These are phyloP conservation scores for Scutellaria minor DNA, from an alignment of 257 asterid species.

Conservation along the genomic window DNA sequence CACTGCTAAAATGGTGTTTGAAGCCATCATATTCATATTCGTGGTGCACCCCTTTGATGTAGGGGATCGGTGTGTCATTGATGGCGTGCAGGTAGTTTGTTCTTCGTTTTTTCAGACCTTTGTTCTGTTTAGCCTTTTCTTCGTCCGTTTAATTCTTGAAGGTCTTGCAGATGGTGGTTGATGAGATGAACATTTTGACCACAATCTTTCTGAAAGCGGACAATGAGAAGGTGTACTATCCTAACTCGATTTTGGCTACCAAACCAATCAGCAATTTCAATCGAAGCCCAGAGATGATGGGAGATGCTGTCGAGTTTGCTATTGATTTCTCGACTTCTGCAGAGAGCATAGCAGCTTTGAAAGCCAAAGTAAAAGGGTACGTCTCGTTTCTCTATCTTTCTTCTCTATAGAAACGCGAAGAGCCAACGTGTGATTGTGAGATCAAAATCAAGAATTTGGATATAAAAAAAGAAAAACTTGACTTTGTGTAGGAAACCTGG, in stretches of 20 bases:
- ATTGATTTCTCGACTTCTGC: conserved; percentile 78
- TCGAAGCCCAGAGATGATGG: conserved; percentile 79
- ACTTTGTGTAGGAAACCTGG: conserved; percentile 47
- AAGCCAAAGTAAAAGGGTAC: conserved; percentile 65
- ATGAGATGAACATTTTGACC: conserved; percentile 76
- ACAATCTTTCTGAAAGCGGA: conserved; percentile 65
- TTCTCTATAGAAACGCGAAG: conserved; percentile 5
- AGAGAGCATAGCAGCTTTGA: conserved; percentile 68
- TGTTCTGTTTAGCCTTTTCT: background rate
- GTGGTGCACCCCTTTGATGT: conserved; percentile 70
- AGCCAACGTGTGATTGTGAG: background rate
- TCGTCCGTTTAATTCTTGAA: background rate
- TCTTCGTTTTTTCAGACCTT: background rate
- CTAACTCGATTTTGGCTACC: conserved; percentile 61
- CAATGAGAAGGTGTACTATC: conserved; percentile 69
- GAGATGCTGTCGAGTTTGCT: conserved; percentile 70
- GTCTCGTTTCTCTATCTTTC: conserved; percentile 24
- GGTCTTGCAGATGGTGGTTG: conserved; percentile 64
- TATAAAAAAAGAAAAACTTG: background rate
- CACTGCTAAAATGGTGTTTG: conserved; percentile 50
- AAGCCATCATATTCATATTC: conserved; percentile 59
- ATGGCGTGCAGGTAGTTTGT: conserved; percentile 53
- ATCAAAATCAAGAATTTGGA: conserved; percentile 25
- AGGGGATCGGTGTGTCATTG: conserved; percentile 72
- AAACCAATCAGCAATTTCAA: conserved; percentile 65